These are phyloP conservation scores for Yamadazyma paraphyllophila DNA, from an alignment of 805 yeast species.

Conservation along the genomic window DNA sequence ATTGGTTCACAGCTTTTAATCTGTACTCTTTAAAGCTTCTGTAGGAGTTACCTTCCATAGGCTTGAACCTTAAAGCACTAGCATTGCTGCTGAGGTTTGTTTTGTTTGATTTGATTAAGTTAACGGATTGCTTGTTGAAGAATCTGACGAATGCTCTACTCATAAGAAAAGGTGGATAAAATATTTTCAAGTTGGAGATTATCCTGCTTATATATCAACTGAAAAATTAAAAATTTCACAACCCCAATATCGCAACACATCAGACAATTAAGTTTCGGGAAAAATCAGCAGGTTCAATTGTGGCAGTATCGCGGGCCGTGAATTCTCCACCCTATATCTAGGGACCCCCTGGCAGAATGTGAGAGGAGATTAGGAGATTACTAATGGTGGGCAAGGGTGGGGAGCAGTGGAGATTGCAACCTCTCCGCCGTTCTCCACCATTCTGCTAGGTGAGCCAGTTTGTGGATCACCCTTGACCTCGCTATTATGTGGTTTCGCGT, in stretches of 20 bases:
- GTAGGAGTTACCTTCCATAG: constrained; percentile 22
- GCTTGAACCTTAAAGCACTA: constrained; percentile 5
- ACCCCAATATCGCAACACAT: not conserved
- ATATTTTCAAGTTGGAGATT: not conserved
- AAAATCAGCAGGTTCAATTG: not conserved
- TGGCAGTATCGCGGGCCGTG: not conserved
- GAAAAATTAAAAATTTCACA: constrained; percentile 1
- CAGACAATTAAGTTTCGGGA: not conserved
- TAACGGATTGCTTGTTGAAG: constrained; percentile 8
- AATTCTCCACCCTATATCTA: not conserved
- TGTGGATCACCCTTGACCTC: too few relatives aligned
- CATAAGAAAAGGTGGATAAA: constrained; percentile 1
- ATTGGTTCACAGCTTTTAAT: constrained; percentile 39
- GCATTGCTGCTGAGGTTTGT: constrained; percentile 3
- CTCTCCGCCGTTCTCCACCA: too few relatives aligned
- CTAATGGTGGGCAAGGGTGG: not conserved
- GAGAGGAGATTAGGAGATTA: not conserved
- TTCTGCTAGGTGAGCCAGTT: too few relatives aligned
- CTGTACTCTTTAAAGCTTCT: constrained; percentile 45
- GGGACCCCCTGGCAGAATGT: too few relatives aligned
- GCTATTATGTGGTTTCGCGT: not conserved
- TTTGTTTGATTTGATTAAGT: constrained; percentile 6
- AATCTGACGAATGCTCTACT: constrained; percentile 4
- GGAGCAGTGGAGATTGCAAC: not conserved
- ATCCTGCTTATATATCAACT: constrained; percentile 1